These are phyloP conservation scores for Malus hybrid DNA, from an alignment of 331 rosid genomes.

Conservation along the genomic window DNA sequence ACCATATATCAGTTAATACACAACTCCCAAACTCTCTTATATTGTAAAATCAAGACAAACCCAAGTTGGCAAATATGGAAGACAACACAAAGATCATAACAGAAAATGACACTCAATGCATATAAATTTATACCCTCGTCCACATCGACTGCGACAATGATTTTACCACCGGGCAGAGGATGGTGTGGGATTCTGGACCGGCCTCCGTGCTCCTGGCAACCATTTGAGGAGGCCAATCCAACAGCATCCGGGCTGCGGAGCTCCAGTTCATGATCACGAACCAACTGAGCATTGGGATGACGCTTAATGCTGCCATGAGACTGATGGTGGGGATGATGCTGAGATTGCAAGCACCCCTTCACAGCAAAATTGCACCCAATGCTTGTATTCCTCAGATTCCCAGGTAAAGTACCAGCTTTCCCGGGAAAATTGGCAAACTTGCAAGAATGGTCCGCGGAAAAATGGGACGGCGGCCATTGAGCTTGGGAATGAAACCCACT, in stretches of 20 bases:
- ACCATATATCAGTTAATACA: slow-evolving; percentile 1
- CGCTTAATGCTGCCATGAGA: background rate
- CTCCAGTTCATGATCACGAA: slow-evolving; percentile 15
- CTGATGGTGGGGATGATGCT: background rate
- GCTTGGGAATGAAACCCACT: background rate
- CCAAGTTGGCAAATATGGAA: background rate
- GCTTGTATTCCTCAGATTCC: background rate
- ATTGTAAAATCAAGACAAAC: background rate
- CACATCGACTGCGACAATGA: slow-evolving; percentile 81
- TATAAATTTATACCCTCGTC: slow-evolving; percentile 64
- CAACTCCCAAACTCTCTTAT: background rate
- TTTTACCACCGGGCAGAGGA: slow-evolving; percentile 30
- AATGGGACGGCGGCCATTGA: background rate
- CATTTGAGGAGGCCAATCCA: slow-evolving; percentile 5
- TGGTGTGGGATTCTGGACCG: slow-evolving; percentile 29
- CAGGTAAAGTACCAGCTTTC: background rate
- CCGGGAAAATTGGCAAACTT: background rate
- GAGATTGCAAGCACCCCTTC: background rate
- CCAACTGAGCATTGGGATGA: slow-evolving; percentile 16
- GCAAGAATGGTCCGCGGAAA: background rate
- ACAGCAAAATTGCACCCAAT: background rate
- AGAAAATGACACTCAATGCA: background rate
- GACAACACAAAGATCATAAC: background rate
- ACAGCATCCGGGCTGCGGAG: slow-evolving; percentile 9
- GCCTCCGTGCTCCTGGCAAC: slow-evolving; percentile 14